Evolutionary conservation across 768 basidiomycete genomes (phyloP), one percentile per base, ranked within the genome.

Genomic region (Dacryopinax spathularia): DNA sequence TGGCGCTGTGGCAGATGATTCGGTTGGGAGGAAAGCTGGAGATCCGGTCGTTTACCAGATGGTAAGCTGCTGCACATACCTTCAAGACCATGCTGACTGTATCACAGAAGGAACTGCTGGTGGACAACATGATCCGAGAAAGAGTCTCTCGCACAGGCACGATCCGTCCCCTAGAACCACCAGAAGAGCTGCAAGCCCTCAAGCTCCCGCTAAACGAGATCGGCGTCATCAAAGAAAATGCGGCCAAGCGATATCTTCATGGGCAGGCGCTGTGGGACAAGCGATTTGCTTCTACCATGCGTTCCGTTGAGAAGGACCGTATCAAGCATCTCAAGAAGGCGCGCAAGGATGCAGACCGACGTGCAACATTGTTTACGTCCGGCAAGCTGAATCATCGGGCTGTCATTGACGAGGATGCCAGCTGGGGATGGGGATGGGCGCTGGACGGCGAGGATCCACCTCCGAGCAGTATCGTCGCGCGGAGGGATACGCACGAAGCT

Each of bases 391-490:
- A 68, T 65, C 60, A 61, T 68, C 48, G 66, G 63, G 61, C 69
- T 70, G 63, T 13, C 62, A 64, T 25, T 61, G 62, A 56, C 44
- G 71, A 41, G 33, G 74, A 73, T 31, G 83, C 79, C 44, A 80
- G 79, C 66, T 88, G 85, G 86, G 81, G 79, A 31, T 92, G 89
- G 86, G 84, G 85, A 20, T 97, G 89, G 92, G 91, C 86, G 5
- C 73, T 91, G 63, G 86, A 90, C 65, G 83, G 78, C 16, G 93
- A 96, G 74, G 78, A 79, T 20, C 95, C 95, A 2, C 95, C 95
- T 2, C 89, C 94, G 1, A 89, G 87, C 69, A 93, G 91, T 62
- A 91, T 97, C 68, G 89, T 89, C 33, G 85, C 89, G n/a, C 77
- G 93, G 63, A 75, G 92, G 62, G 94, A 98, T 69, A 94, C 91